These are phyloP conservation scores for Aspergillus awamori DNA, from an alignment of 2,329 filamentous ascomycete genomes.

Conservation along the genomic window DNA sequence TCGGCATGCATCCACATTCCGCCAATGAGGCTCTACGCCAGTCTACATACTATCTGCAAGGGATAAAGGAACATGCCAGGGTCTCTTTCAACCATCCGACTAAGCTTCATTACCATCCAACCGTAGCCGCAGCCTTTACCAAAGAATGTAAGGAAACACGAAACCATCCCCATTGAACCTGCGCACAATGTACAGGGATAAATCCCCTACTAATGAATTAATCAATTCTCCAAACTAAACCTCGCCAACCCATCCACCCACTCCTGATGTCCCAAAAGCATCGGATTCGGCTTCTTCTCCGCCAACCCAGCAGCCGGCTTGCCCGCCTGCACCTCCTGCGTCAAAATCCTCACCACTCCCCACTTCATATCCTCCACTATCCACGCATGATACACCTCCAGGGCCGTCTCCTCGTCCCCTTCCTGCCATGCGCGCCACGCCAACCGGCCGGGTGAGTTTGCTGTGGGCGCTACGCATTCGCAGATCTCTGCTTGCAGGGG, in stretches of 20 bases:
- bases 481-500: slow-evolving; percentile 1
- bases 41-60: too few relatives aligned
- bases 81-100: too few relatives aligned
- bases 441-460: background rate
- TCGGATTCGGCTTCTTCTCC: slow-evolving; percentile 8
- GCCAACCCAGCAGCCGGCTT: slow-evolving; percentile 10
- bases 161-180: background rate
- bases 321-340: slow-evolving; percentile 12
- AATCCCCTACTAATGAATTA: too few relatives aligned
- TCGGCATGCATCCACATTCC: background rate
- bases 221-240: slow-evolving; percentile 48
- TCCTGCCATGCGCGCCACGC: slow-evolving; percentile 11
- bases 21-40: too few relatives aligned
- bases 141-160: background rate
- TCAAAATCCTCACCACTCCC: slow-evolving; percentile 7
- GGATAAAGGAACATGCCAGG: too few relatives aligned
- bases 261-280: slow-evolving; percentile 11
- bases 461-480: slow-evolving; percentile 5
- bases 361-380: slow-evolving; percentile 10
- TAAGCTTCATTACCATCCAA: too few relatives aligned
- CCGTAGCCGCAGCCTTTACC: background rate
- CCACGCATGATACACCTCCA: slow-evolving; percentile 14
- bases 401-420: slow-evolving; percentile 10
- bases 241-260: slow-evolving; percentile 10
- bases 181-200: background rate